phyloP scores from a whole-genome alignment of 1,284 basidiomycete genomes.

The Austroboletus niveus region DNA sequence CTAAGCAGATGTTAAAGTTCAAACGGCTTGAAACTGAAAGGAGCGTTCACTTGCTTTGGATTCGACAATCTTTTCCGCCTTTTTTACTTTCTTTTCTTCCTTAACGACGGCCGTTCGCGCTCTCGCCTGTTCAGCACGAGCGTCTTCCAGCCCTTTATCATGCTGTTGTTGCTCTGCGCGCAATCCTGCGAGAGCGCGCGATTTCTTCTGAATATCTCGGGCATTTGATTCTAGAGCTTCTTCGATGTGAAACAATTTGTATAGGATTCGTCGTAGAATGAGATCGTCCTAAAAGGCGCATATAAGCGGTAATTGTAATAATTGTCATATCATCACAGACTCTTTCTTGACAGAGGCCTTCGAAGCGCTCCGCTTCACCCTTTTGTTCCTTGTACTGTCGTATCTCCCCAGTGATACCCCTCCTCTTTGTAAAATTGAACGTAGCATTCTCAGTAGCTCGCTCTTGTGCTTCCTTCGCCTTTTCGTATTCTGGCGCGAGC shows the following conservation, averaged over 20 bases:
- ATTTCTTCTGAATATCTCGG: slow-evolving; percentile 68
- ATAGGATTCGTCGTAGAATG: slow-evolving; percentile 81
- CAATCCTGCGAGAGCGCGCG: slow-evolving; percentile 65
- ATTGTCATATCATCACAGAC: slow-evolving; percentile 41
- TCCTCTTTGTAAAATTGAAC: slow-evolving; percentile 89
- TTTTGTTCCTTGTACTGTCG: slow-evolving; percentile 98
- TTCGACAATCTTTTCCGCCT: slow-evolving; percentile 81
- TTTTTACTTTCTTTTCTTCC: slow-evolving; percentile 77
- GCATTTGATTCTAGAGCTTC: slow-evolving; percentile 73
- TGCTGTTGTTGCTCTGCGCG: slow-evolving; percentile 67
- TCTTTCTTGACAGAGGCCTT: slow-evolving; percentile 70
- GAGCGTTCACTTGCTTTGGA: slow-evolving; percentile 54
- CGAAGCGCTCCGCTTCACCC: slow-evolving; percentile 88
- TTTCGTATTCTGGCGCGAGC: slow-evolving; percentile 86
- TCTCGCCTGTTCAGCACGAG: slow-evolving; percentile 78
- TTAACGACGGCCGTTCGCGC: slow-evolving; percentile 72
- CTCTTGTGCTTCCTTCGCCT: slow-evolving; percentile 84
- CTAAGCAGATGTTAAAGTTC: slow-evolving; percentile 38
- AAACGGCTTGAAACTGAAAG: background rate
- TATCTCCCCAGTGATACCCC: slow-evolving; percentile 92
- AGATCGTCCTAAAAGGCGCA: slow-evolving; percentile 62
- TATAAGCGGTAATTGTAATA: slow-evolving; percentile 5
- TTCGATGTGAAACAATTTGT: slow-evolving; percentile 91
- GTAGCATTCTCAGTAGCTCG: slow-evolving; percentile 92
- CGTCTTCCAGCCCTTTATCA: slow-evolving; percentile 72